These are phyloP conservation scores for Alisma plantagoaquatica DNA, from an alignment of 106 monocot genomes.

Conservation along the genomic window DNA sequence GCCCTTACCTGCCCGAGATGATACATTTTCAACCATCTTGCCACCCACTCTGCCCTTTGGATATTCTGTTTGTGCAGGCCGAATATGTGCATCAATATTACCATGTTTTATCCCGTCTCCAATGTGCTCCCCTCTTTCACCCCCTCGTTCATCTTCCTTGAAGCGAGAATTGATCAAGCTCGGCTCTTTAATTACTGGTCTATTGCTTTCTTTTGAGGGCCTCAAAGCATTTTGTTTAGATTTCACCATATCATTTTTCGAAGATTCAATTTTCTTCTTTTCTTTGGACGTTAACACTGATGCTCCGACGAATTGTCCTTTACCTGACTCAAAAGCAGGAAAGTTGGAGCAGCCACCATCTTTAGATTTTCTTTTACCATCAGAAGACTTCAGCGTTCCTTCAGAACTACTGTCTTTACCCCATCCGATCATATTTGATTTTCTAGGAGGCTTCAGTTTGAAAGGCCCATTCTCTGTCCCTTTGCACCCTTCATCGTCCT, in stretches of 20 bases:
- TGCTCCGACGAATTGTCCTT: neutral
- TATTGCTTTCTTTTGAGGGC: slow-evolving; percentile 13
- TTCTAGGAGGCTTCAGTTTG: slow-evolving; percentile 3
- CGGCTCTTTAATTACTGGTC: too few species aligned
- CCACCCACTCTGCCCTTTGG: slow-evolving; percentile 17
- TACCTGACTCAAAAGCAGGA: neutral
- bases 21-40: slow-evolving; percentile 25
- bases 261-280: slow-evolving; percentile 34
- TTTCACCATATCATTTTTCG: slow-evolving; percentile 26
- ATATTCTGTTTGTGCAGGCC: slow-evolving; percentile 16
- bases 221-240: slow-evolving; percentile 16
- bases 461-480: slow-evolving; percentile 16
- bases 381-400: neutral
- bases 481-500: slow-evolving; percentile 16
- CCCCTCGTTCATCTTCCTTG: too few species aligned
- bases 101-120: slow-evolving; percentile 10
- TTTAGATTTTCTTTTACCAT: neutral
- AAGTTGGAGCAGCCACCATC: neutral
- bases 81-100: neutral
- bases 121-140: slow-evolving; percentile 9
- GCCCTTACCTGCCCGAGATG: slow-evolving; percentile 1
- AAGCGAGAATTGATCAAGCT: too few species aligned
- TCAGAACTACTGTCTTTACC: neutral
- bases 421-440: neutral
- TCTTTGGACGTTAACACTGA: slow-evolving; percentile 9